Evolutionary conservation across 345 rosid species (phyloP), one percentile per base, ranked within the genome.

Genomic region (Clausena lansium): DNA sequence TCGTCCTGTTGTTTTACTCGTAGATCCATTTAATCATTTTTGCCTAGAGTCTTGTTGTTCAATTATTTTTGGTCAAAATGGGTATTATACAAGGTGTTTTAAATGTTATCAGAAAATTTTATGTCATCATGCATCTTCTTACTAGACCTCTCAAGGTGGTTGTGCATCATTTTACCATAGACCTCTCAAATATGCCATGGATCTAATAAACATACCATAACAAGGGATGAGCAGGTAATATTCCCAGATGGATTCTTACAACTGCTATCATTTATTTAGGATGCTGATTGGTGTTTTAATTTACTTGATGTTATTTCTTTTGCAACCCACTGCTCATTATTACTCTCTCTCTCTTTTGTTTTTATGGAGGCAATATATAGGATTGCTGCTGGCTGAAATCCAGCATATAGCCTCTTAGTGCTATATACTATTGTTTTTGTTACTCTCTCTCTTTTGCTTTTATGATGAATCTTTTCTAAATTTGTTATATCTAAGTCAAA

Each of bases 151-250:
- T 30, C 32, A 30, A 30, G 2, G 32, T 2, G 2, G 32, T 30
- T 30, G 32, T 30, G 32, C 32, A 30, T 30, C 32, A 30, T 30
- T 30, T 30, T 30, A 30, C 32, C 32, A 2, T 1, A 30, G 32
- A 30, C 32, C 32, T 30, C 32, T 30, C 32, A 30, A 30, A 30
- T 30, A 30, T 30, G 32, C 32, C 32, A 30, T 30, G 32, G 32
- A 30, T 30, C 99, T 70, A 91, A 90, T 47, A 89, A 87, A 59
- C 86, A 90, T 85, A 73, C 38, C 24, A 86, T 96, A 32, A 74
- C 94, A 54, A 91, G 94, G 83, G 95, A 94, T 74, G 90, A 91
- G 78, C 98, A 96, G 97, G 99, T 95, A 78, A 32, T 61, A 35
- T 77, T 73, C 25, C 41, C 33, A 20, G 61, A 58, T 68, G 22